Conservation (phyloP, 2,329 filamentous ascomycete species). For the Huntiella abstrusa region DNA sequence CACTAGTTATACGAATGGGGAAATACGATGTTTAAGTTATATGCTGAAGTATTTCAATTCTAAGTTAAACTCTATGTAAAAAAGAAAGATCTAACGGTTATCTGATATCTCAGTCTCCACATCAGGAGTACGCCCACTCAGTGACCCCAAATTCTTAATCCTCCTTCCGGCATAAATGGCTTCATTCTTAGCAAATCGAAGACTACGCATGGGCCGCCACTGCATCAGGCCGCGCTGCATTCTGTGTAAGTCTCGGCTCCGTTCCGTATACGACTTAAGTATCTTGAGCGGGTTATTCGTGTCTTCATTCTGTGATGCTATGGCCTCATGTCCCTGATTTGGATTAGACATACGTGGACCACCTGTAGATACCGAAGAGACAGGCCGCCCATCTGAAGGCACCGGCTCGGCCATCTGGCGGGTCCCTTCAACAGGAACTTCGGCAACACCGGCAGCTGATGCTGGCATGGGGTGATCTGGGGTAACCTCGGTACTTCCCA, state of each 20-base stretch:
- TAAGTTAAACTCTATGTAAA: not conserved
- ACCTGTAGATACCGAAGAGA: slow-evolving; percentile 26
- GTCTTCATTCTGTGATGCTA: slow-evolving; percentile 17
- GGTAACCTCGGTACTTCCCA: not conserved
- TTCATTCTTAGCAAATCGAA: slow-evolving; percentile 75
- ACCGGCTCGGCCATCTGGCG: too few relatives aligned
- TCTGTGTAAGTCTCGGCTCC: slow-evolving; percentile 58
- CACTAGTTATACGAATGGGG: not conserved
- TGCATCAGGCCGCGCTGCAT: slow-evolving; percentile 88
- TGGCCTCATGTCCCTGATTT: slow-evolving; percentile 16
- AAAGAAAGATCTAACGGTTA: slow-evolving; percentile 1
- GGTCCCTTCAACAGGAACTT: not conserved
- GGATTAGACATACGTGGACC: slow-evolving; percentile 17
- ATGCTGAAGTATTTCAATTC: not conserved
- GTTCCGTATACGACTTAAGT: slow-evolving; percentile 44
- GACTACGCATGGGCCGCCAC: slow-evolving; percentile 77
- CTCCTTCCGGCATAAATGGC: slow-evolving; percentile 59
- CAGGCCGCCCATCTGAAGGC: too few relatives aligned
- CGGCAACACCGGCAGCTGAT: not conserved
- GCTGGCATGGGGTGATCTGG: not conserved
- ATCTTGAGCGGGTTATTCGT: slow-evolving; percentile 36
- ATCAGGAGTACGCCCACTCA: slow-evolving; percentile 70
- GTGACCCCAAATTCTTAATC: slow-evolving; percentile 54
- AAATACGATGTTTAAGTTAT: not conserved
- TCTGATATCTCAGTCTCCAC: slow-evolving; percentile 50